Conservation (phyloP, 768 basidiomycete species). For the Hypholoma sublateritium region DNA sequence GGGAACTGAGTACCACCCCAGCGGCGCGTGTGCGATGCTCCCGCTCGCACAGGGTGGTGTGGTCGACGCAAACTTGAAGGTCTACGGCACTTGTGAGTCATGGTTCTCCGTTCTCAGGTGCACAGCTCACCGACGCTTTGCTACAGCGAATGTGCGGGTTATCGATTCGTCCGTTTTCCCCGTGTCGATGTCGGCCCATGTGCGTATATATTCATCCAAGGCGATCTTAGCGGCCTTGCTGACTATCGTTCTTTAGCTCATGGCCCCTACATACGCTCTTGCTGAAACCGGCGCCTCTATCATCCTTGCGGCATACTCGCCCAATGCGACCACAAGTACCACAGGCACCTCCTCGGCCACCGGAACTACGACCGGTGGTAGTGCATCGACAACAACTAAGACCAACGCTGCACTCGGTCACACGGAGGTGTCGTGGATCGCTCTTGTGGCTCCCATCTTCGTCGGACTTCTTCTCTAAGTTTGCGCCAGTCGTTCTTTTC, state of each 20-base stretch:
- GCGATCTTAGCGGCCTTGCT: neutral
- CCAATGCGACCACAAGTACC: neutral
- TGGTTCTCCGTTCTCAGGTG: neutral
- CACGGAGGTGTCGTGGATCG: neutral
- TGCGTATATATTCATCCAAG: conserved; percentile 1
- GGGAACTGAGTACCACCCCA: conserved; percentile 61
- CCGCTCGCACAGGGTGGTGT: conserved; percentile 30
- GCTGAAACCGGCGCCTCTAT: conserved; percentile 25
- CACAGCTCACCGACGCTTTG: neutral
- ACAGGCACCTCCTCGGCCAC: neutral
- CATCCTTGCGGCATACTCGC: conserved; percentile 9
- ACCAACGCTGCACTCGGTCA: neutral
- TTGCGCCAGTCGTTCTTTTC: too few relatives aligned
- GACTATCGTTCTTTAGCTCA: conserved; percentile 4
- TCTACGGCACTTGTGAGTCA: conserved; percentile 26
- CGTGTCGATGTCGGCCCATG: conserved; percentile 35
- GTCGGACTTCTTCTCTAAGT: too few relatives aligned
- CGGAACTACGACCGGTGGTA: neutral
- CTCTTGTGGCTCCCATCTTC: too few relatives aligned
- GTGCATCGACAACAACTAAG: neutral
- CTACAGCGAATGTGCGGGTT: conserved; percentile 51
- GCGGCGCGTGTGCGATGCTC: conserved; percentile 29
- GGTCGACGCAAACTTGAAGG: conserved; percentile 31
- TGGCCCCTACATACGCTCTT: conserved; percentile 26
- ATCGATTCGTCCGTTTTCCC: conserved; percentile 60